Evolutionary conservation across 768 basidiomycete species (phyloP).

Genomic region (Mycena epipterygia): DNA sequence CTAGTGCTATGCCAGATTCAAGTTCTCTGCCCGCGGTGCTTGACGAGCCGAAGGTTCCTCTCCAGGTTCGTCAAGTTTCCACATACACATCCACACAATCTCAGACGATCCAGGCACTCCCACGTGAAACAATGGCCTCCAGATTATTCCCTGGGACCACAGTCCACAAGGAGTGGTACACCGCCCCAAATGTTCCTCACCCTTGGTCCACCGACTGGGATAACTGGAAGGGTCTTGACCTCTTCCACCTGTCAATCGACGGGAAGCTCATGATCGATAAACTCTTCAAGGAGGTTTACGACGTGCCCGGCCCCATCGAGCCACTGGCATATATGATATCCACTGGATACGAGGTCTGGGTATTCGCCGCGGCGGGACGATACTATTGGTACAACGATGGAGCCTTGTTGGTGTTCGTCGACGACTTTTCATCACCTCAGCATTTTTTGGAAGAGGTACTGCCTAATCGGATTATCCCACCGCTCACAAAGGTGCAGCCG

Average conservation of each 20-base stretch:
- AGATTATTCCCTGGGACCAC: background rate
- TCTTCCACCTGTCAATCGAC: background rate
- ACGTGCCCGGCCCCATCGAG: background rate
- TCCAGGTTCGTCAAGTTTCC: no score
- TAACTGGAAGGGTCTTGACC: background rate
- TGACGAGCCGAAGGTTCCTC: no score
- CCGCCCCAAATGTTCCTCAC: background rate
- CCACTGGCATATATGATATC: background rate
- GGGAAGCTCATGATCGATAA: constrained; percentile 4
- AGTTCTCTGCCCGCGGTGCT: no score
- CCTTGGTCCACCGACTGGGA: constrained; percentile 4
- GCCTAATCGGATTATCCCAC: background rate
- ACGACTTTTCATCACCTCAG: background rate
- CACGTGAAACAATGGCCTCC: background rate
- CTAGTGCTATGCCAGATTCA: no score
- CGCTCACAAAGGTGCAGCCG: background rate
- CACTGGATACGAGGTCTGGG: background rate
- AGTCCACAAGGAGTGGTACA: background rate
- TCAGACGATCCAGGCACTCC: background rate
- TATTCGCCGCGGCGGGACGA: background rate
- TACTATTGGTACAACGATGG: background rate
- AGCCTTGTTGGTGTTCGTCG: background rate
- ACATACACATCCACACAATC: no score
- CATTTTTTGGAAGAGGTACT: background rate
- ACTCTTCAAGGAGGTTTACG: constrained; percentile 1